phyloP scores from a whole-genome alignment of 176 grass and related monocot species.

The Zea luxurians region DNA sequence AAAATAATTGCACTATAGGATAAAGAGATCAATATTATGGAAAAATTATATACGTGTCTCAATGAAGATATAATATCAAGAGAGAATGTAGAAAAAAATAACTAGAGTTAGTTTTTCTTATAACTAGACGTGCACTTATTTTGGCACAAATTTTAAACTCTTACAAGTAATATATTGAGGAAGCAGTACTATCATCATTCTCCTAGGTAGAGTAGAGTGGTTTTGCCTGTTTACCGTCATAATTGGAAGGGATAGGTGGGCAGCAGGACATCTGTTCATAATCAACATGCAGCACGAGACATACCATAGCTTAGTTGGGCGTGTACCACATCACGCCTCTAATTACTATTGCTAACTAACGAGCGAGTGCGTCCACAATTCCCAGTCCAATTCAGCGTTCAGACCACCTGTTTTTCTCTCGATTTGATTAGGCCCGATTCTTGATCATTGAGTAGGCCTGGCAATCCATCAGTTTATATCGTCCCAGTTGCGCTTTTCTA shows the following conservation, averaged over 20 bases:
- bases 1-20: too few relatives aligned
- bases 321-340: constrained; percentile 10
- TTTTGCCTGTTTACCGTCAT: neutral
- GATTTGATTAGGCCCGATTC: neutral
- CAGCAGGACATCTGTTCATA: neutral
- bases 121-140: too few relatives aligned
- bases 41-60: too few relatives aligned
- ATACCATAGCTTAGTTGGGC: neutral
- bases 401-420: neutral
- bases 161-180: too few relatives aligned
- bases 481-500: constrained; percentile 26
- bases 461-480: neutral
- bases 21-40: too few relatives aligned
- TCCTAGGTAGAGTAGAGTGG: neutral
- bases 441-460: neutral
- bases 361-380: neutral
- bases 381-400: neutral
- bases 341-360: neutral
- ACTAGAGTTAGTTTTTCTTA: too few relatives aligned
- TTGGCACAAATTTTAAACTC: too few relatives aligned
- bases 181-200: neutral
- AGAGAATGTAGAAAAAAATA: too few relatives aligned
- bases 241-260: neutral
- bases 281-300: constrained; percentile 1
- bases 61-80: too few relatives aligned